These are phyloP conservation scores for Verticillium tricorpus DNA, from an alignment of 2,329 filamentous ascomycete genomes.

Conservation along the genomic window DNA sequence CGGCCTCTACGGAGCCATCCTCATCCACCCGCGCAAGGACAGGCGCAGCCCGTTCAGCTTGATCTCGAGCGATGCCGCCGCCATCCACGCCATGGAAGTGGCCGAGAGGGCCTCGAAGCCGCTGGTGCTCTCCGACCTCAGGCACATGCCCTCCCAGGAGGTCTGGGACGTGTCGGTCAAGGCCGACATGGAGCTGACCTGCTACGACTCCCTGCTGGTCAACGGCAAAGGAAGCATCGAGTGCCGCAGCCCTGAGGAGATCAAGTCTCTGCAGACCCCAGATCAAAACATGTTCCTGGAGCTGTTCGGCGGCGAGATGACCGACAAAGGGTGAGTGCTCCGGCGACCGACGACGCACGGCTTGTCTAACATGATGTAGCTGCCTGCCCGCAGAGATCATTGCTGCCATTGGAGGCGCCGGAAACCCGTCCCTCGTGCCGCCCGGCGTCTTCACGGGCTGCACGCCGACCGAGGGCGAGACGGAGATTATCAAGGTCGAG, in stretches of 20 bases:
- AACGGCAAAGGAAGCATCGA: conserved; percentile 56
- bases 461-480: conserved; percentile 35
- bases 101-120: conserved; percentile 44
- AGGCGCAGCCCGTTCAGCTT: conserved; percentile 41
- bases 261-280: conserved; percentile 30
- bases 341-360: not conserved
- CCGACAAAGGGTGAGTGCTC: conserved; percentile 33
- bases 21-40: conserved; percentile 34
- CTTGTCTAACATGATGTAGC: conserved; percentile 8
- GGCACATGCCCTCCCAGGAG: conserved; percentile 46
- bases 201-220: conserved; percentile 57
- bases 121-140: conserved; percentile 52
- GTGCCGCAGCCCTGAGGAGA: conserved; percentile 41
- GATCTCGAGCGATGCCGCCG: conserved; percentile 35
- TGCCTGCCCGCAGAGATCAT: conserved; percentile 36
- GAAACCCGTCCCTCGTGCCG: conserved; percentile 33
- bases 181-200: conserved; percentile 44
- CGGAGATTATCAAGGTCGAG: conserved; percentile 32
- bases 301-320: conserved; percentile 25
- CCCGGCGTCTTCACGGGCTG: conserved; percentile 41
- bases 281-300: conserved; percentile 24
- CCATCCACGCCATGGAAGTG: conserved; percentile 29
- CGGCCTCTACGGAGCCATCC: conserved; percentile 53
- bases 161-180: conserved; percentile 37
- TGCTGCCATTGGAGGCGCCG: conserved; percentile 20